Conservation (phyloP, 1,139 yeast species). For the Suhomyces wounanorum region DNA sequence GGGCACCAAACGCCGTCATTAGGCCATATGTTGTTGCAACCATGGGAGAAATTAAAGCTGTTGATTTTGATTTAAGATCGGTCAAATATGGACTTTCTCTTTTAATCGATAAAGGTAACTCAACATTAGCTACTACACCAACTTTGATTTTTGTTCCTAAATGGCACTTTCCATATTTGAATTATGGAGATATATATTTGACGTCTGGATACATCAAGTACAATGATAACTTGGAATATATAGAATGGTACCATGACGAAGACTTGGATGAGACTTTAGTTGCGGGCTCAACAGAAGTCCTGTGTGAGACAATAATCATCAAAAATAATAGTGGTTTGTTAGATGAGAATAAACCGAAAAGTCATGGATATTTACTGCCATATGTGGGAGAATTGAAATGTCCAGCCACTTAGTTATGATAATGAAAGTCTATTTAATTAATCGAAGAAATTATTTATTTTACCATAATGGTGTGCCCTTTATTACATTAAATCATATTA, state of each 20-base stretch:
- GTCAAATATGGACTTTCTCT: slow-evolving; percentile 53
- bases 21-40: slow-evolving; percentile 72
- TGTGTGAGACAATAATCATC: slow-evolving; percentile 38
- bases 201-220: slow-evolving; percentile 59
- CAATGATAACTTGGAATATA: slow-evolving; percentile 51
- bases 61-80: slow-evolving; percentile 56
- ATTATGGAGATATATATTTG: slow-evolving; percentile 43
- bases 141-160: slow-evolving; percentile 70
- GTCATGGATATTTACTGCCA: slow-evolving; percentile 14
- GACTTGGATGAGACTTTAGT: slow-evolving; percentile 12
- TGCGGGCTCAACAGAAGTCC: slow-evolving; percentile 1
- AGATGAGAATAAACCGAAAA: slow-evolving; percentile 24
- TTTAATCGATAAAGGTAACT: slow-evolving; percentile 22
- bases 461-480: neutral
- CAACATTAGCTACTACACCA: slow-evolving; percentile 30
- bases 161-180: slow-evolving; percentile 61
- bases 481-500: neutral
- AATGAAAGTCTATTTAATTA: neutral
- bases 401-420: slow-evolving; percentile 21
- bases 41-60: slow-evolving; percentile 51
- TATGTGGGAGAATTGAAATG: slow-evolving; percentile 20
- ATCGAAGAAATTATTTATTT: neutral
- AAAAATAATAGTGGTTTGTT: slow-evolving; percentile 42
- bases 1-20: slow-evolving; percentile 70
- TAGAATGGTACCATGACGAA: slow-evolving; percentile 69